Evolutionary conservation across 2,329 filamentous ascomycete species (phyloP), one percentile per base, ranked within the genome.

Genomic region (Alternaria conjuncta): DNA sequence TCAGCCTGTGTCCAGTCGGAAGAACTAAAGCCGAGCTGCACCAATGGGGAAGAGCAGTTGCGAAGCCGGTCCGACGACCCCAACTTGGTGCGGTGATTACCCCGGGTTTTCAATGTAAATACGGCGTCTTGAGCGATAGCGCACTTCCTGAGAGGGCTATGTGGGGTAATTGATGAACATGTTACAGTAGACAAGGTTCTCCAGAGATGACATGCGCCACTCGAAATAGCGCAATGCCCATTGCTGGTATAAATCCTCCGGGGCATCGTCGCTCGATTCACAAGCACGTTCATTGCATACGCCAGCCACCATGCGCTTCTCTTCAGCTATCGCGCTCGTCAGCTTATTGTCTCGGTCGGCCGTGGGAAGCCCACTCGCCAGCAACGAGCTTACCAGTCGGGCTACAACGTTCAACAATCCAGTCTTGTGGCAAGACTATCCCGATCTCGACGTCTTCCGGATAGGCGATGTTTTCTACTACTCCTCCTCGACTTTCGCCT

Each of bases 401-500:
- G 69, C 64, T 10, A 47, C 46, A 6, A 75, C 71, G 4, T 84
- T 85, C 69, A 77, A 73, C 13, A 87, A 88, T 67, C 86, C 86
- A 0, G 78, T 87, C n/a, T 74, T 88, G 3, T 88, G 83, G 79
- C 79, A 86, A 57, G 86, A 88, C 67, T 81, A 86, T 36, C 83
- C 86, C 0, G 86, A 88, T 65, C 79, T 85, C 18, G 86, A 88
- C 67, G 79, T 88, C 15, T 83, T 86, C 67, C 81, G 84, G 7
- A 81, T 86, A 0, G 80, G 81, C 4, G 81, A 86, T 65, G 81
- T 81, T 3, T 85, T 82, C 72, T 88, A 88, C 74, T 86, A 85
- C 68, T 85, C 84, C 0, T 84, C 86, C 1, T 88, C 86, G 2
- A 87, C 82, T 7, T 86, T 88, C 70, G 84, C 86, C 55, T 88